Base-by-base conservation (phyloP, 352 stramenopile genomes). In the Pythium sukuiense region DNA sequence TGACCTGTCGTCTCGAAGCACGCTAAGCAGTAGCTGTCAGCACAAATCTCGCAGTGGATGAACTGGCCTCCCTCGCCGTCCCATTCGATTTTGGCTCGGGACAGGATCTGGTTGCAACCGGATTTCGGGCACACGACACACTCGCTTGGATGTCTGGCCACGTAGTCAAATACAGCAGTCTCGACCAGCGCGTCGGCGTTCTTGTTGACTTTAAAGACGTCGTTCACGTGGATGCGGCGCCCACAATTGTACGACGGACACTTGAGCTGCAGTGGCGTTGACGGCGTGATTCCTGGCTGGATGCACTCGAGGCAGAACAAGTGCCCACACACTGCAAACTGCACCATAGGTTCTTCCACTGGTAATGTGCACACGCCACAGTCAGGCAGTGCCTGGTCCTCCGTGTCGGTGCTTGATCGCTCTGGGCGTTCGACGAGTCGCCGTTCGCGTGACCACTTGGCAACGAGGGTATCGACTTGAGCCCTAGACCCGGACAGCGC, bases 281-380 rank as follows among this genome's bases (percentile, higher is more conserved):
- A 30, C 6, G 26, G 9, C 4, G 20, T 30, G 20, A 54, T 18
- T 2, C 20, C 26, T 14, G 20, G 46, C 12, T 54, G 46, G 46
- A 54, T 54, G 33, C 46, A 54, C 46, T 54, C 46, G 16, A 54
- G 46, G 13, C 46, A 54, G 24, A 54, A 54, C 20, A 2, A 32
- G 24, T 54, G 46, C 8, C 26, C 26, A 18, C 46, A 54, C 24
- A 54, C 26, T 18, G 46, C 46, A 14, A 54, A 33, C 26, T 14
- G 20, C 6, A 54, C 26, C 11, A 30, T 2, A 5, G 46, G 46
- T 8, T 30, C 46, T 32, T 54, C 46, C 13, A 54, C 20, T 16
- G 46, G 20, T 2, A 33, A 9, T 11, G 46, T 54, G 18, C 46
- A 54, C 20, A 54, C 20, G 0, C 46, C 46, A 33, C 46, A 54